Percentiles rank a stretch among this genome's conserved stretches.
Evolutionary conservation across 768 basidiomycete genomes (phyloP).

Genomic region (Tremella yokohamensis): DNA sequence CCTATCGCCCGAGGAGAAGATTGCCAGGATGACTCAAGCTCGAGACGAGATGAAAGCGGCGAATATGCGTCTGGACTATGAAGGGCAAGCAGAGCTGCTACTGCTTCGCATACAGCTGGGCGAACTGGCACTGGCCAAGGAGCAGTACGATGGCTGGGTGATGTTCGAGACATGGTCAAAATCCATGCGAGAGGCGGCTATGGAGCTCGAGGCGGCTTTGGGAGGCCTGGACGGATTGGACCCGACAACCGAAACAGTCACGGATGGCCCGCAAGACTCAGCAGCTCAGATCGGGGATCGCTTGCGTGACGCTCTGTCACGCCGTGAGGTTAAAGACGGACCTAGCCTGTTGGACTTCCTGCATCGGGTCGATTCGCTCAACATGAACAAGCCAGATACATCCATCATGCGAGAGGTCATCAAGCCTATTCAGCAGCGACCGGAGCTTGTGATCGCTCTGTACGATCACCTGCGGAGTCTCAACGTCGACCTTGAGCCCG

Average conservation of each 20-base stretch:
- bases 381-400: not conserved
- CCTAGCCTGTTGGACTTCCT: not conserved
- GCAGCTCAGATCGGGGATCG: not conserved
- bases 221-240: not conserved
- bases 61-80: not conserved
- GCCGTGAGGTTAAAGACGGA: not conserved
- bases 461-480: too few species aligned
- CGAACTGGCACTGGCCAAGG: slow-evolving; percentile 19
- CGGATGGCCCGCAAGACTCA: not conserved
- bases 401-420: too few species aligned
- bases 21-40: not conserved
- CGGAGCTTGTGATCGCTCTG: too few species aligned
- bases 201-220: not conserved
- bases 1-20: not conserved
- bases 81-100: slow-evolving; percentile 22
- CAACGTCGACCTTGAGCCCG: too few species aligned
- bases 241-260: not conserved
- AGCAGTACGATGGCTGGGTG: slow-evolving; percentile 8
- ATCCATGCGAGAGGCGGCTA: not conserved
- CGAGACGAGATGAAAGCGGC: slow-evolving; percentile 4
- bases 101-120: slow-evolving; percentile 18
- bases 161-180: not conserved
- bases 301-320: not conserved
- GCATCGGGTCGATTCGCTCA: not conserved
- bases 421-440: too few species aligned